Conservation (phyloP, 2,329 filamentous ascomycete species). For the Fusarium aywerte region DNA sequence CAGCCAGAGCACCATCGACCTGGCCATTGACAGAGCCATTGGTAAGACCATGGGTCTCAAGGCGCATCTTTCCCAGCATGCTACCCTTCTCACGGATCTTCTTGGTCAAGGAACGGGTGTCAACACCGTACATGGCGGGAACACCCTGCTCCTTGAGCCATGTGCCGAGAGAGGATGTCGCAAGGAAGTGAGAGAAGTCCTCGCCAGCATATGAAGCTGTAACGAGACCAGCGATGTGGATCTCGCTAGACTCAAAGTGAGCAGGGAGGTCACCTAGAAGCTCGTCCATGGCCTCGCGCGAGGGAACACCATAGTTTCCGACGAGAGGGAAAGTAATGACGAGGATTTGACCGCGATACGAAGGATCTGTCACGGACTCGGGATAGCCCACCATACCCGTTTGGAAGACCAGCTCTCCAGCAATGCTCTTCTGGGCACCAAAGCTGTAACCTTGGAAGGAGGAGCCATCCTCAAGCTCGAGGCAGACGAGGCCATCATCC, state of each 20-base stretch:
- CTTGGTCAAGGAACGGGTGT: constrained; percentile 94
- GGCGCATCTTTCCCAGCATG: constrained; percentile 91
- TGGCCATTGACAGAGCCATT: constrained; percentile 57
- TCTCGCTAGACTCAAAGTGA: constrained; percentile 91
- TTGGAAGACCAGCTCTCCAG: constrained; percentile 98
- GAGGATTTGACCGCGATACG: constrained; percentile 91
- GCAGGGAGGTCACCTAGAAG: constrained; percentile 87
- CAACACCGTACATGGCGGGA: constrained; percentile 93
- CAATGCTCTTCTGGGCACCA: constrained; percentile 91
- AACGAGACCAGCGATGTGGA: constrained; percentile 93
- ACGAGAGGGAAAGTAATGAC: constrained; percentile 96
- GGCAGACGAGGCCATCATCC: constrained; percentile 76
- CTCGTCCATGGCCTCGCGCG: constrained; percentile 84
- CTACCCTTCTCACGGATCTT: constrained; percentile 92
- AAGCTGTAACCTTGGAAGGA: constrained; percentile 97
- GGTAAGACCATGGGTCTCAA: constrained; percentile 65
- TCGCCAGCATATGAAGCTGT: constrained; percentile 93
- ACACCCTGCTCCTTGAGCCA: constrained; percentile 98
- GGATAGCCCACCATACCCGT: constrained; percentile 99
- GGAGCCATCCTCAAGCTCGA: constrained; percentile 92
- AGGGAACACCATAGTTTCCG: constrained; percentile 97
- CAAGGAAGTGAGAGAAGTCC: constrained; percentile 94
- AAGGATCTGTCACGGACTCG: constrained; percentile 89
- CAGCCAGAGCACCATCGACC: constrained; percentile 33
- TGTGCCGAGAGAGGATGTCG: constrained; percentile 86